Percentiles rank a stretch among this genome's conserved stretches.
Conservation (phyloP, 495 filamentous ascomycete genomes). For the Margaritispora aquatica region DNA sequence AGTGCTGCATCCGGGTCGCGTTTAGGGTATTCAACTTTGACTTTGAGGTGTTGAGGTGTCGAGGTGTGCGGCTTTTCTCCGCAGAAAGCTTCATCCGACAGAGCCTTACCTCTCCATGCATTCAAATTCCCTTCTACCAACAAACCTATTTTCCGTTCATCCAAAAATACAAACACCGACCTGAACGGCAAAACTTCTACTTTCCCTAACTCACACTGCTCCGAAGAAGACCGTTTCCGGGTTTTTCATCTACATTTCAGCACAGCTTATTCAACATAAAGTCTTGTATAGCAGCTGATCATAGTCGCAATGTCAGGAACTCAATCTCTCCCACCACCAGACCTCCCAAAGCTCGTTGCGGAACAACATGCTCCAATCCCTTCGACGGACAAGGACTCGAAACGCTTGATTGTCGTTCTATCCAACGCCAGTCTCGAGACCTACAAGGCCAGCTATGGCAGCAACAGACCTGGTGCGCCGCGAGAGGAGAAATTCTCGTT, state of each 20-base stretch:
- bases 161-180: not conserved
- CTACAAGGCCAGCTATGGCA: constrained; percentile 76
- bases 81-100: not conserved
- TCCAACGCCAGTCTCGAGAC: constrained; percentile 97
- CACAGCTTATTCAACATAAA: constrained; percentile 19
- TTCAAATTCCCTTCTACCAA: not conserved
- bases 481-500: constrained; percentile 92
- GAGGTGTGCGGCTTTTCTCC: not conserved
- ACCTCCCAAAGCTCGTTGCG: constrained; percentile 82
- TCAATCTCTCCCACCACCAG: constrained; percentile 88
- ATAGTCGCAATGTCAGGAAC: constrained; percentile 47
- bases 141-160: not conserved
- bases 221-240: not conserved
- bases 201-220: not conserved
- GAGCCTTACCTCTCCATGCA: not conserved
- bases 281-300: constrained; percentile 13
- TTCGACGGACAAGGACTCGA: constrained; percentile 76
- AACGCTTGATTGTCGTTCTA: constrained; percentile 89
- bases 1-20: too few species aligned
- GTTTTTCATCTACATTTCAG: not conserved
- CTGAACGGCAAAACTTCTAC: too few species aligned
- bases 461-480: constrained; percentile 51
- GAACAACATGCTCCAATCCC: constrained; percentile 87
- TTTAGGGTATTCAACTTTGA: not conserved
- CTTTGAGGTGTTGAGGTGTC: not conserved